phyloP scores from a whole-genome alignment of 2,329 filamentous ascomycete species.

The Nakataea oryzae region DNA sequence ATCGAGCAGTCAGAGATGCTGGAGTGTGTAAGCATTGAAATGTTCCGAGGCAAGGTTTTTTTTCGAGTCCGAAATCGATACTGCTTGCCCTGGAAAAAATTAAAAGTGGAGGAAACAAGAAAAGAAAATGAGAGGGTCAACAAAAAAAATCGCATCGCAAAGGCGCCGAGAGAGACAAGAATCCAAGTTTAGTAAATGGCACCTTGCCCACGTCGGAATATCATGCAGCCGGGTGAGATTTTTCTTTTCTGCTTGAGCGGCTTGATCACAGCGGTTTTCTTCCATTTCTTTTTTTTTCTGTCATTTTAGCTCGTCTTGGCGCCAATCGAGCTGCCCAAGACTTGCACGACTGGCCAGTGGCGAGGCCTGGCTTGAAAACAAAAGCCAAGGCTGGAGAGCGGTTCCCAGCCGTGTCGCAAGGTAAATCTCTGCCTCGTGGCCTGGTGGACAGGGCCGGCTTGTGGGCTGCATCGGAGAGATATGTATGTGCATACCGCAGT shows the following conservation, averaged over 20 bases:
- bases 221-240: neutral
- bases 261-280: neutral
- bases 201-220: neutral
- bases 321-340: too few species aligned
- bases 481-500: neutral
- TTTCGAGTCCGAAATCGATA: too few species aligned
- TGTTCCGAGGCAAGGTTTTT: neutral
- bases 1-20: neutral
- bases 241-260: too few species aligned
- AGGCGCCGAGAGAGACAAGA: neutral
- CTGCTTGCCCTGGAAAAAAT: too few species aligned
- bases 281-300: too few species aligned
- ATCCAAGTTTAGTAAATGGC: neutral
- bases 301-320: too few species aligned
- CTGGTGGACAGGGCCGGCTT: neutral
- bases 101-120: neutral
- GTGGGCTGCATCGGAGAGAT: neutral
- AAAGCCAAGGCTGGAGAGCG: neutral
- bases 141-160: neutral
- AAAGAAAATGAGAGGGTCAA: neutral
- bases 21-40: neutral
- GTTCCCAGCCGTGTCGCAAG: neutral
- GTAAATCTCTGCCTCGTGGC: neutral
- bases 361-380: neutral
- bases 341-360: neutral